A percentile compares a stretch with the other conserved stretches of the same genome.
phyloP scores from a whole-genome alignment of 2,329 filamentous ascomycete species.

The Fusarium proliferatum region DNA sequence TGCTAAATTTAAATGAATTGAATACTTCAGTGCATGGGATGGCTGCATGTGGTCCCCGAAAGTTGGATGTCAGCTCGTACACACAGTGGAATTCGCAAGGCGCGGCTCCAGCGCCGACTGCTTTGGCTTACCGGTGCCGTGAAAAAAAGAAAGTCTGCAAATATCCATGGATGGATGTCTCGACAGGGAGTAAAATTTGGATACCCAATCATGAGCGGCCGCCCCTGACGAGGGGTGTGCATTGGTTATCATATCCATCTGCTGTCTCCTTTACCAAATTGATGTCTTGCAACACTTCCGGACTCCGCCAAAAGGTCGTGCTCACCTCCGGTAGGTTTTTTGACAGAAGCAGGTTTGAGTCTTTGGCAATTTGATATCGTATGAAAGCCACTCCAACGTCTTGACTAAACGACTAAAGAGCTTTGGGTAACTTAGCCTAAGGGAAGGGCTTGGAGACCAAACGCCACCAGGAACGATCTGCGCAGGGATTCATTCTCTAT shows the following conservation, averaged over 20 bases:
- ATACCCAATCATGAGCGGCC: conserved; percentile 35
- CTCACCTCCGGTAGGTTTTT: background rate
- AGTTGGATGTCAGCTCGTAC: conserved; percentile 7
- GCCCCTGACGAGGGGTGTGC: conserved; percentile 33
- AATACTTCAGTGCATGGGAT: background rate
- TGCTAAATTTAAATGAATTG: conserved; percentile 4
- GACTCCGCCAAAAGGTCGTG: background rate
- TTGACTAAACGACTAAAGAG: conserved; percentile 16
- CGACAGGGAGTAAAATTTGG: conserved; percentile 25
- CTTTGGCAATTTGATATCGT: conserved; percentile 8
- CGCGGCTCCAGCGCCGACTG: conserved; percentile 17
- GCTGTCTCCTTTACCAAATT: conserved; percentile 22
- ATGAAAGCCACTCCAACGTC: conserved; percentile 22
- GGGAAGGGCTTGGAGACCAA: conserved; percentile 30
- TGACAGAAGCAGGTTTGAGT: background rate
- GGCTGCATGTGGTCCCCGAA: background rate
- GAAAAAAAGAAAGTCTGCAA: conserved; percentile 32
- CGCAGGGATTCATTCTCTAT: conserved; percentile 37
- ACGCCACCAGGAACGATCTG: conserved; percentile 45
- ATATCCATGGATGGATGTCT: conserved; percentile 7
- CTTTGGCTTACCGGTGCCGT: no score
- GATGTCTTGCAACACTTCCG: conserved; percentile 21
- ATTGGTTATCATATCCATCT: conserved; percentile 17
- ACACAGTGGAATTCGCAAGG: conserved; percentile 3
- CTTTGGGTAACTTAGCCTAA: conserved; percentile 16